Evolutionary conservation across 2,329 filamentous ascomycete species (phyloP).

Genomic region (Ampelomyces quisqualis): DNA sequence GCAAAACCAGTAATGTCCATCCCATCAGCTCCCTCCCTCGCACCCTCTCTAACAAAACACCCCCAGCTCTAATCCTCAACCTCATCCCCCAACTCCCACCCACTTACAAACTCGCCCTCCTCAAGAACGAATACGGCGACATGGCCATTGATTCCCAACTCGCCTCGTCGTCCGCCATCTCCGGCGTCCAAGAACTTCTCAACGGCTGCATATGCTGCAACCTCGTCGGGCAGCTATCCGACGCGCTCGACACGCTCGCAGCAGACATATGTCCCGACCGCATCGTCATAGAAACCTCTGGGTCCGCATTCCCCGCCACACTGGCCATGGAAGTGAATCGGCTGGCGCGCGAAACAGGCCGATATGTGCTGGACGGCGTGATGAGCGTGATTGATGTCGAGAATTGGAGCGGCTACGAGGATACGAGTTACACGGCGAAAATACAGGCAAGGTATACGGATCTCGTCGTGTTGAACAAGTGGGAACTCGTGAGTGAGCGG

Average conservation of each 20-base stretch:
- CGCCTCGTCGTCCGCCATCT: conserved; percentile 76
- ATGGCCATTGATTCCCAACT: conserved; percentile 91
- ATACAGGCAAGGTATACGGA: conserved; percentile 89
- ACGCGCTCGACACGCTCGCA: conserved; percentile 75
- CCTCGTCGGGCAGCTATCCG: conserved; percentile 84
- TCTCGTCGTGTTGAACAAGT: conserved; percentile 89
- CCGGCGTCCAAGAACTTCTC: conserved; percentile 87
- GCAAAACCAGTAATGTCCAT: conserved; percentile 69
- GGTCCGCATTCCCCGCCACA: conserved; percentile 79
- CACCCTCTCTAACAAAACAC: conserved; percentile 45
- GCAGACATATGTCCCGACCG: conserved; percentile 66
- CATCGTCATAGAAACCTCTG: conserved; percentile 91
- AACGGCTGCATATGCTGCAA: conserved; percentile 99
- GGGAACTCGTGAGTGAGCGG: conserved; percentile 74
- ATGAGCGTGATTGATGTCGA: conserved; percentile 90
- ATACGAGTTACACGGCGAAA: conserved; percentile 84
- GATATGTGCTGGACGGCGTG: conserved; percentile 80
- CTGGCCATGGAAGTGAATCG: conserved; percentile 88
- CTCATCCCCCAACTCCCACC: conserved; percentile 86
- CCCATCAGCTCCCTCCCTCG: conserved; percentile 3
- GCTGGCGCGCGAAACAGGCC: conserved; percentile 66
- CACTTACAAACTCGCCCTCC: conserved; percentile 85
- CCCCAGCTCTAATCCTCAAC: conserved; percentile 76
- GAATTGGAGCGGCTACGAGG: conserved; percentile 92
- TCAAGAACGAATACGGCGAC: conserved; percentile 98